Evolutionary conservation across 2,329 filamentous ascomycete genomes (phyloP).

Genomic region (Trematosphaeria pertusa): DNA sequence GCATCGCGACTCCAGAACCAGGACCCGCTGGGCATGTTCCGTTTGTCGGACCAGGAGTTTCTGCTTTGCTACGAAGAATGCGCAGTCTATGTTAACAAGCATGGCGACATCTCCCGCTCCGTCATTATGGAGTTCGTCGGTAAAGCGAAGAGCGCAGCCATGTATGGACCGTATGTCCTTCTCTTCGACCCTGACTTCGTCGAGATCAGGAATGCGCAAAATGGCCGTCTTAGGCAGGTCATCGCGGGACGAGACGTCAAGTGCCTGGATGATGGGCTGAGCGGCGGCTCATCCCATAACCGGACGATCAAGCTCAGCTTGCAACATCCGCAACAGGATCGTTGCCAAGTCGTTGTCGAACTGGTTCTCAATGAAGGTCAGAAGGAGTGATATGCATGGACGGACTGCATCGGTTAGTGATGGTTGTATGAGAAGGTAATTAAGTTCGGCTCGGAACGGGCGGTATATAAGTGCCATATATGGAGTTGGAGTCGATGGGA

Average conservation of each 20-base stretch:
- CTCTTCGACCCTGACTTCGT: constrained; percentile 97
- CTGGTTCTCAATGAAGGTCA: constrained; percentile 91
- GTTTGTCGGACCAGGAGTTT: constrained; percentile 80
- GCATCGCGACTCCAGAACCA: constrained; percentile 82
- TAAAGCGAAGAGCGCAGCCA: constrained; percentile 82
- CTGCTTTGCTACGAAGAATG: constrained; percentile 94
- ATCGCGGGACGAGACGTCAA: constrained; percentile 90
- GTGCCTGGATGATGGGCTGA: constrained; percentile 75
- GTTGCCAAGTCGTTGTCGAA: constrained; percentile 88
- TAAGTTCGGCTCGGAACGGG: not conserved
- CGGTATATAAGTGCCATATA: constrained; percentile 1
- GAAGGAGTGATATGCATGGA: constrained; percentile 52
- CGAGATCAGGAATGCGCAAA: constrained; percentile 95
- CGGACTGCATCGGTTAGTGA: too few relatives aligned
- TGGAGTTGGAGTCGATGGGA: not conserved
- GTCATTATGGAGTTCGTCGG: constrained; percentile 99
- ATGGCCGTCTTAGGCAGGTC: constrained; percentile 90
- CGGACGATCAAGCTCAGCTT: constrained; percentile 93
- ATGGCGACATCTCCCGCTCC: constrained; percentile 90
- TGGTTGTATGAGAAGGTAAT: not conserved
- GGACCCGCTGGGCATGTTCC: constrained; percentile 93
- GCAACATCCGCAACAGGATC: constrained; percentile 87
- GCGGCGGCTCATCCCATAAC: constrained; percentile 51
- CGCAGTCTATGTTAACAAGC: constrained; percentile 97
- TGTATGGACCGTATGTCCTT: constrained; percentile 90